A percentile compares a stretch with the other conserved stretches of the same genome.
Evolutionary conservation across 768 basidiomycete species (phyloP).

Genomic region (Phylloporus sp.): DNA sequence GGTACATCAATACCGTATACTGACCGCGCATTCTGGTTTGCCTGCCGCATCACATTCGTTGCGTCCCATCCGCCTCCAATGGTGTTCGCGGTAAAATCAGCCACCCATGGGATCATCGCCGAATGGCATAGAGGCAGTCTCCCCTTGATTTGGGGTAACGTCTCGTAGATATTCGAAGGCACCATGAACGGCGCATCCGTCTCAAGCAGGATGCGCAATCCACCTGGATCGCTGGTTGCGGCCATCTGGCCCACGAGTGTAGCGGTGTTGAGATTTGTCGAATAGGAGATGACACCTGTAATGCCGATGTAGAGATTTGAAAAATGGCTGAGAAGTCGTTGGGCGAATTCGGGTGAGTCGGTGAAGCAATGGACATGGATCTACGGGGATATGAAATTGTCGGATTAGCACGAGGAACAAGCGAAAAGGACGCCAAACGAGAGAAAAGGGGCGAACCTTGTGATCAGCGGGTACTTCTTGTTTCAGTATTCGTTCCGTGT

Average conservation of each 20-base stretch:
- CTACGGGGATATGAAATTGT: slow-evolving; percentile 33
- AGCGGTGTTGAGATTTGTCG: slow-evolving; percentile 70
- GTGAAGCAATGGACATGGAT: slow-evolving; percentile 91
- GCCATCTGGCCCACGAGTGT: slow-evolving; percentile 57
- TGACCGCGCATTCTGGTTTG: slow-evolving; percentile 57
- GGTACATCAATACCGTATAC: slow-evolving; percentile 48
- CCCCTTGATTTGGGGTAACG: slow-evolving; percentile 49
- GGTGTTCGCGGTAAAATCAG: slow-evolving; percentile 61
- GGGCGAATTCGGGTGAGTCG: slow-evolving; percentile 72
- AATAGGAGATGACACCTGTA: slow-evolving; percentile 82
- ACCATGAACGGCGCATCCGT: slow-evolving; percentile 90
- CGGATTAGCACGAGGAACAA: too few species aligned
- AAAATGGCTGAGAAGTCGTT: slow-evolving; percentile 68
- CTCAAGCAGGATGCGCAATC: slow-evolving; percentile 62
- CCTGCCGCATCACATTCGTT: slow-evolving; percentile 54
- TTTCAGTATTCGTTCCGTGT: slow-evolving; percentile 75
- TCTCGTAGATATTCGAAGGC: slow-evolving; percentile 65
- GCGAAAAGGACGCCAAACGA: too few species aligned
- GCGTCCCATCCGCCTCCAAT: slow-evolving; percentile 46
- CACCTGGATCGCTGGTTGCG: slow-evolving; percentile 17
- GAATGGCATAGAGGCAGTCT: slow-evolving; percentile 70
- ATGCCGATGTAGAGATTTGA: slow-evolving; percentile 82
- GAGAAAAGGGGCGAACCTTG: slow-evolving; percentile 38
- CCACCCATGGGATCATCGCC: slow-evolving; percentile 85
- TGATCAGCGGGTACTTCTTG: slow-evolving; percentile 70